These are phyloP conservation scores for Phytophthora quininea DNA, from an alignment of 352 stramenopile genomes.

Conservation along the genomic window DNA sequence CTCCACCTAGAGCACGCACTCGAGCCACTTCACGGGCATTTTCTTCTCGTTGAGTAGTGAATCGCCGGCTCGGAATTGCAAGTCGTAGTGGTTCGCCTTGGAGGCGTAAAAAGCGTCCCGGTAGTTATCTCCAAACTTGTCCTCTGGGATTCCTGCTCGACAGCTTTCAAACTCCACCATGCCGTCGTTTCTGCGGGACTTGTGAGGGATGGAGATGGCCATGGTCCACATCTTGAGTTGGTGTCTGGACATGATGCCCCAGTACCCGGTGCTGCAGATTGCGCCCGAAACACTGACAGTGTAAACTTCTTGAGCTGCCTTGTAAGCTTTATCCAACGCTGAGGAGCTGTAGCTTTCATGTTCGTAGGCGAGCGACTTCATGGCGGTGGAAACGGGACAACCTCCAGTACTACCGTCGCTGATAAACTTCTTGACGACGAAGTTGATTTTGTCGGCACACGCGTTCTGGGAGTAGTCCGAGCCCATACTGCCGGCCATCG, in stretches of 20 bases:
- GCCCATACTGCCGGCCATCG: conserved; percentile 27
- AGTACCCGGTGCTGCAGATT: conserved; percentile 4
- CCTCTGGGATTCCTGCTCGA: conserved; percentile 22
- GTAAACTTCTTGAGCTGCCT: conserved; percentile 28
- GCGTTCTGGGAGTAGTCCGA: conserved; percentile 23
- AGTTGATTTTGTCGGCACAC: conserved; percentile 20
- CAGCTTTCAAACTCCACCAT: conserved; percentile 56
- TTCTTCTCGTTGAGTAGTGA: conserved; percentile 42
- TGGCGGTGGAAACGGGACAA: conserved; percentile 17
- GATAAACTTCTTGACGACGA: conserved; percentile 14
- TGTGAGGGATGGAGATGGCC: conserved; percentile 30
- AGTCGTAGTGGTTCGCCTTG: conserved; percentile 62
- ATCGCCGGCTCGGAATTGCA: conserved; percentile 53
- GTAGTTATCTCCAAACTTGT: conserved; percentile 45
- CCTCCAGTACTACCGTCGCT: conserved; percentile 5
- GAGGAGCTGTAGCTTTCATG: conserved; percentile 14
- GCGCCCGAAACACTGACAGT: no score
- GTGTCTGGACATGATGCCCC: conserved; percentile 37
- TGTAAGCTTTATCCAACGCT: conserved; percentile 25
- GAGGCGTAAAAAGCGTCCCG: conserved; percentile 48
- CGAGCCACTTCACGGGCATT: conserved; percentile 67
- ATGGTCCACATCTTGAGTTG: conserved; percentile 20
- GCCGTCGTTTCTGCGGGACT: conserved; percentile 35
- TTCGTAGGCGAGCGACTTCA: conserved; percentile 34
- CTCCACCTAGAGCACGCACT: conserved; percentile 48